These are phyloP conservation scores for Kuraishia ogatae DNA, from an alignment of 805 yeast species.

Conservation along the genomic window DNA sequence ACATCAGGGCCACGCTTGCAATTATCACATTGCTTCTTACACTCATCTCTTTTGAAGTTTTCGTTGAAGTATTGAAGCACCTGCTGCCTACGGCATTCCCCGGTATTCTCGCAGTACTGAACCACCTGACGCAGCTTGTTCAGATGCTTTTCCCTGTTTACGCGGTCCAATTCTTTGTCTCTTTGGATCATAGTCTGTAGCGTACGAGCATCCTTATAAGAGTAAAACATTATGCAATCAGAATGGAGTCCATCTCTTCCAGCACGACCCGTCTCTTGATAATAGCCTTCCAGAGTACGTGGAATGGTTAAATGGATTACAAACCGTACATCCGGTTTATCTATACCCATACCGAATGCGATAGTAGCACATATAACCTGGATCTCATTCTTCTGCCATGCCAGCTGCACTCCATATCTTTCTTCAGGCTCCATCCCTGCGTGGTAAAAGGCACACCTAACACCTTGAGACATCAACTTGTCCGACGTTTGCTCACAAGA, in stretches of 20 bases:
- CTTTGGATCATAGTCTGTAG: constrained; percentile 70
- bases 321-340: constrained; percentile 89
- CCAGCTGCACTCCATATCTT: constrained; percentile 58
- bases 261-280: constrained; percentile 97
- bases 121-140: constrained; percentile 74
- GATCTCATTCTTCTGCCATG: constrained; percentile 69
- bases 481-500: constrained; percentile 79
- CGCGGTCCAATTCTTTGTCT: constrained; percentile 58
- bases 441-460: constrained; percentile 74
- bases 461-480: constrained; percentile 47
- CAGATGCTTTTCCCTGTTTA: constrained; percentile 67
- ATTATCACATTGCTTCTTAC: constrained; percentile 78
- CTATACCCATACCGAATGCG: constrained; percentile 99
- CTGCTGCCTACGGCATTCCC: constrained; percentile 85
- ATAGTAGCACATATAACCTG: constrained; percentile 93
- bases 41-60: constrained; percentile 53
- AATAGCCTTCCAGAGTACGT: constrained; percentile 88
- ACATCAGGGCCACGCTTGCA: constrained; percentile 43
- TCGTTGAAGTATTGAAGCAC: constrained; percentile 91
- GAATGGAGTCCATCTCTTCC: constrained; percentile 89
- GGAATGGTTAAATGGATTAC: constrained; percentile 88
- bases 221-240: constrained; percentile 76
- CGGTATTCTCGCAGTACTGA: constrained; percentile 83
- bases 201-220: constrained; percentile 69
- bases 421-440: constrained; percentile 89